A percentile compares a stretch with the other conserved stretches of the same genome.
phyloP scores from a whole-genome alignment of 129 eudicot genomes.

The Gnaphalium uliginosum region DNA sequence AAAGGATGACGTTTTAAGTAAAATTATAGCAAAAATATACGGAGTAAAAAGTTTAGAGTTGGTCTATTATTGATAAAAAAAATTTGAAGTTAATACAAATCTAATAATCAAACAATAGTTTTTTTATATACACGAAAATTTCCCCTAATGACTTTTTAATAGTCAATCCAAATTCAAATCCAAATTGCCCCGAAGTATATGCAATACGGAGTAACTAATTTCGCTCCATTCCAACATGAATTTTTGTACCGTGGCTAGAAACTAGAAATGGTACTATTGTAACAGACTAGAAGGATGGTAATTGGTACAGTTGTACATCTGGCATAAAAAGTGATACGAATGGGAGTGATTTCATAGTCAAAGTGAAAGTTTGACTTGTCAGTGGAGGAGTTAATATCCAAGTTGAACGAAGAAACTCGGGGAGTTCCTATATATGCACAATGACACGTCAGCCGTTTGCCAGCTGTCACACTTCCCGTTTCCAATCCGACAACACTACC shows the following conservation, averaged over 20 bases:
- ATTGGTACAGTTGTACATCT: not conserved
- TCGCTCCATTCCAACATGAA: not conserved
- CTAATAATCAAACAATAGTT: no score
- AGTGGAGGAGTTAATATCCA: conserved; percentile 5
- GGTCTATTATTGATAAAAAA: no score
- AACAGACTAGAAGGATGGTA: not conserved
- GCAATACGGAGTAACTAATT: not conserved
- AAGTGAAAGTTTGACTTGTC: conserved; percentile 17
- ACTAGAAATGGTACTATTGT: not conserved
- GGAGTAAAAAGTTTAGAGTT: no score
- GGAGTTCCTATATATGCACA: conserved; percentile 17
- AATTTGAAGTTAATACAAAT: no score
- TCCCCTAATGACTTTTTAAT: no score
- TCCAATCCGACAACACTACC: not conserved
- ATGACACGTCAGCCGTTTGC: conserved; percentile 20
- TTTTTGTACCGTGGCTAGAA: not conserved
- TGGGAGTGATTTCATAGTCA: not conserved
- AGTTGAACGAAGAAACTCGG: not conserved
- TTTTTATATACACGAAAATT: no score
- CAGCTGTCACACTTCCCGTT: conserved; percentile 18
- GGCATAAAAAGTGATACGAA: not conserved
- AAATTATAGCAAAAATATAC: no score
- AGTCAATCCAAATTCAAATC: no score
- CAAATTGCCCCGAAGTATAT: no score
- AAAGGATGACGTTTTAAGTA: no score